Evolutionary conservation across 2,329 filamentous ascomycete genomes (phyloP).

Genomic region (Paecilomyces sp.): DNA sequence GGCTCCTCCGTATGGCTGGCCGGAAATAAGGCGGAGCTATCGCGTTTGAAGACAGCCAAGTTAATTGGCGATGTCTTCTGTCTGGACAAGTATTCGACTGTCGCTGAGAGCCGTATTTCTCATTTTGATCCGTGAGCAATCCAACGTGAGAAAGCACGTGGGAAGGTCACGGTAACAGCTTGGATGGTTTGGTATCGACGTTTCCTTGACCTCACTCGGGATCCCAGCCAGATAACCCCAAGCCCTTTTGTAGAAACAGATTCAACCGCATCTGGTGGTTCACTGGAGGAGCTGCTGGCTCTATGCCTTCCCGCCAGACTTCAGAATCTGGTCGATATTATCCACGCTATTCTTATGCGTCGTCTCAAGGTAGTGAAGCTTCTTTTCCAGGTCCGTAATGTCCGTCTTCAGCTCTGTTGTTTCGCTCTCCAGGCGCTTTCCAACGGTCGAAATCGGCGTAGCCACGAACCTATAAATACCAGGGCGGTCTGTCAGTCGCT

Average conservation of each 20-base stretch:
- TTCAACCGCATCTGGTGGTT: not conserved
- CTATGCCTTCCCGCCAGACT: constrained; percentile 39
- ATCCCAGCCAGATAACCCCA: not conserved
- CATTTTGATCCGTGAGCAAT: not conserved
- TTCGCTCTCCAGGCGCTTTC: constrained; percentile 68
- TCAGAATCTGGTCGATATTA: constrained; percentile 83
- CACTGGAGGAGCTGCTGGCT: not conserved
- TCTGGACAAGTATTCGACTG: not conserved
- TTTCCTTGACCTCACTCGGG: not conserved
- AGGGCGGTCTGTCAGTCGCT: not conserved
- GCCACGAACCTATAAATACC: constrained; percentile 68
- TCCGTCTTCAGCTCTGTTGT: constrained; percentile 69
- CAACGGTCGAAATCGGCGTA: constrained; percentile 64
- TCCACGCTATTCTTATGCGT: constrained; percentile 91
- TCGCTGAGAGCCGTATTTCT: not conserved
- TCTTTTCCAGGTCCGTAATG: constrained; percentile 75
- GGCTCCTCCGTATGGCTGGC: not conserved
- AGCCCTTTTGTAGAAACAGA: not conserved
- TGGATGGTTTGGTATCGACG: not conserved
- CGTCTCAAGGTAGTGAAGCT: constrained; percentile 85
- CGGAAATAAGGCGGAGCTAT: not conserved
- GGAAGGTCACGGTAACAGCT: not conserved
- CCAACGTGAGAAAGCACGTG: not conserved
- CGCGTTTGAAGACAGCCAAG: not conserved
- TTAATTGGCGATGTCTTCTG: not conserved